A percentile compares a stretch with the other conserved stretches of the same genome.
Evolutionary conservation across 2,329 filamentous ascomycete species (phyloP).

Genomic region (Aureobasidium pullulans): DNA sequence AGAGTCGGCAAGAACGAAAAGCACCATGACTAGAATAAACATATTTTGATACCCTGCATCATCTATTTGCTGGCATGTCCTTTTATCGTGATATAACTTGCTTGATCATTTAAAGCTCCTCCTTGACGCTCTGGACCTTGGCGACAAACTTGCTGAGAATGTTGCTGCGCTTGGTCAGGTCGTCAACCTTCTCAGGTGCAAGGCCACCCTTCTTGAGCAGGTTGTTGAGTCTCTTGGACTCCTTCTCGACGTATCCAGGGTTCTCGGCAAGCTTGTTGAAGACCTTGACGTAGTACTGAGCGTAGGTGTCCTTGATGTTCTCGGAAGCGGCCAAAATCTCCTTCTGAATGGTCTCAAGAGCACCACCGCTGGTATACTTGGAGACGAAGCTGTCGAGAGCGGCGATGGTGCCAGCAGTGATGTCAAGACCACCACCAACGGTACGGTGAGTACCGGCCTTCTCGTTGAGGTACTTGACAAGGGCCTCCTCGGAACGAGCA

Average conservation of each 20-base stretch:
- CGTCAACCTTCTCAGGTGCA: conserved; percentile 78
- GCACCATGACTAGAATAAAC: background rate
- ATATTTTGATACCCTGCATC: background rate
- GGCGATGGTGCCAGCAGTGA: conserved; percentile 73
- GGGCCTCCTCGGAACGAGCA: conserved; percentile 66
- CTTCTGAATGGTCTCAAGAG: conserved; percentile 55
- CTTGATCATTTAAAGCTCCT: conserved; percentile 24
- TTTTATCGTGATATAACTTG: background rate
- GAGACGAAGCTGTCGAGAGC: conserved; percentile 67
- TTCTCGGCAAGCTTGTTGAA: conserved; percentile 77
- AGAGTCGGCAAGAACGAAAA: background rate
- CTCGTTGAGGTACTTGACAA: conserved; percentile 77
- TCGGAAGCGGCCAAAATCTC: conserved; percentile 67
- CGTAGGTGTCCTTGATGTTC: conserved; percentile 69
- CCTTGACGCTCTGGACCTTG: conserved; percentile 35
- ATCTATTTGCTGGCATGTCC: background rate
- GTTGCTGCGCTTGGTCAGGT: conserved; percentile 79
- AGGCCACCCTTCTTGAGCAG: conserved; percentile 82
- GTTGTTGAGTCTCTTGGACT: conserved; percentile 70
- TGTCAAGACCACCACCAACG: conserved; percentile 71
- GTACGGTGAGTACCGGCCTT: conserved; percentile 82
- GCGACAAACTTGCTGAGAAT: conserved; percentile 71
- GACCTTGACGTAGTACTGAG: conserved; percentile 89
- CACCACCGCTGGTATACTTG: conserved; percentile 59
- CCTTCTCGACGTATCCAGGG: conserved; percentile 74